Conservation (phyloP, 768 basidiomycete species). For the Mycena haematopus region DNA sequence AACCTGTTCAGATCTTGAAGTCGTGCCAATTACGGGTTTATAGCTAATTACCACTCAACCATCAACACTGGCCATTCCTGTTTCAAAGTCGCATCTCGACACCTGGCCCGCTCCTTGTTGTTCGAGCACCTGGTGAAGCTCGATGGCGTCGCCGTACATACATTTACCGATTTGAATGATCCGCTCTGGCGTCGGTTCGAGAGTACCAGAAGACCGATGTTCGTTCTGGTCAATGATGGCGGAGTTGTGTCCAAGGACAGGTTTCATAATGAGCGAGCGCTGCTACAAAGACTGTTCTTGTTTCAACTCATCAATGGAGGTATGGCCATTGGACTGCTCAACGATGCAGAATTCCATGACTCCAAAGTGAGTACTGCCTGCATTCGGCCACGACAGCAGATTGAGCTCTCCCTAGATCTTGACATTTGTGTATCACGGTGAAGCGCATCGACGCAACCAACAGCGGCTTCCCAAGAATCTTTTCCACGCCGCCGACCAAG, state of each 20-base stretch:
- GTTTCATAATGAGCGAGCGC: slow-evolving; percentile 34
- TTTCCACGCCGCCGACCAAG: slow-evolving; percentile 18
- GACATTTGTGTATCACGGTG: slow-evolving; percentile 59
- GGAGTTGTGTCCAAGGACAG: slow-evolving; percentile 35
- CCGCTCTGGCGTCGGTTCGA: slow-evolving; percentile 56
- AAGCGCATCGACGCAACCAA: slow-evolving; percentile 25
- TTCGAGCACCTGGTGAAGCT: slow-evolving; percentile 55
- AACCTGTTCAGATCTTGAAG: not conserved
- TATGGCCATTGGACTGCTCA: slow-evolving; percentile 57
- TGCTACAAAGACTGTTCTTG: slow-evolving; percentile 58
- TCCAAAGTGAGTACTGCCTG: slow-evolving; percentile 54
- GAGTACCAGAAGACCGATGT: slow-evolving; percentile 62
- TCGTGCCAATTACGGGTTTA: not conserved
- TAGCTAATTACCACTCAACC: slow-evolving; percentile 54
- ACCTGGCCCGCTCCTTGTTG: slow-evolving; percentile 58
- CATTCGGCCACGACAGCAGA: not conserved
- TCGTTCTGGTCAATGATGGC: slow-evolving; percentile 64
- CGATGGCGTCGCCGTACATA: slow-evolving; percentile 45
- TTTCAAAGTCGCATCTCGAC: slow-evolving; percentile 51
- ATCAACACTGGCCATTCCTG: slow-evolving; percentile 43
- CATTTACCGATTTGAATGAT: slow-evolving; percentile 54
- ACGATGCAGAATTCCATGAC: slow-evolving; percentile 64
- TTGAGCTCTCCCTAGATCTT: slow-evolving; percentile 49
- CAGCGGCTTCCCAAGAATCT: slow-evolving; percentile 24
- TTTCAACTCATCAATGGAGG: slow-evolving; percentile 55